A percentile compares a stretch with the other conserved stretches of the same genome.
These are phyloP conservation scores for Pseudogymnoascus sp. DNA, from an alignment of 2,329 filamentous ascomycete species.

Conservation along the genomic window DNA sequence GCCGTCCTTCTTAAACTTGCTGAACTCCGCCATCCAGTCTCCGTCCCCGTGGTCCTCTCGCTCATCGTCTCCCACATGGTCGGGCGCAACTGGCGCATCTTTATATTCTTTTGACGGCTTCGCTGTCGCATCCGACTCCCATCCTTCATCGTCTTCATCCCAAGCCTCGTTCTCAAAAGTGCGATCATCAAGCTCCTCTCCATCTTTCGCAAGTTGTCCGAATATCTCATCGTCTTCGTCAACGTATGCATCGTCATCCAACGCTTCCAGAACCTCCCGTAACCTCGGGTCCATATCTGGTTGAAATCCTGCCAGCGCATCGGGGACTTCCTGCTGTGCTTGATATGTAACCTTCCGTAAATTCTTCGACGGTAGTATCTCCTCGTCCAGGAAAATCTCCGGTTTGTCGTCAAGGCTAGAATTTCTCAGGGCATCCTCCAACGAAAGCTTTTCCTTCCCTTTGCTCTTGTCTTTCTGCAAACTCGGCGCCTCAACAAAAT, in stretches of 20 bases:
- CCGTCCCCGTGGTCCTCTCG: conserved; percentile 61
- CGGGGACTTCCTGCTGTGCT: conserved; percentile 86
- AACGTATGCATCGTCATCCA: conserved; percentile 94
- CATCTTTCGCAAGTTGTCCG: conserved; percentile 61
- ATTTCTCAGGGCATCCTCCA: conserved; percentile 75
- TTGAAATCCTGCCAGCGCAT: conserved; percentile 87
- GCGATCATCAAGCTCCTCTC: conserved; percentile 66
- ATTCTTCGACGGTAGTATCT: conserved; percentile 74
- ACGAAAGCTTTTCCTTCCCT: conserved; percentile 65
- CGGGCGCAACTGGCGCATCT: conserved; percentile 31
- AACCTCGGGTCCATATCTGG: conserved; percentile 95
- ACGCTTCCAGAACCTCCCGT: conserved; percentile 82
- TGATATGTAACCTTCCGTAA: conserved; percentile 75
- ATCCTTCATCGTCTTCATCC: conserved; percentile 69
- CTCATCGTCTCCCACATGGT: conserved; percentile 43
- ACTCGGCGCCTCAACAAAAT: conserved; percentile 72
- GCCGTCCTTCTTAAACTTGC: conserved; percentile 84
- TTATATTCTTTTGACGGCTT: conserved; percentile 60
- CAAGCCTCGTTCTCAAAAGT: conserved; percentile 69
- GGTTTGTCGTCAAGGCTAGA: conserved; percentile 50
- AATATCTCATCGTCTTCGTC: conserved; percentile 82
- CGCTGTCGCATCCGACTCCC: conserved; percentile 90
- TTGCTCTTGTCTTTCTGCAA: conserved; percentile 60
- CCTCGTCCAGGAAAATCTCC: conserved; percentile 60
- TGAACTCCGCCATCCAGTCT: conserved; percentile 88